A percentile compares a stretch with the other conserved stretches of the same genome.
phyloP scores from a whole-genome alignment of 164 flowering plant genomes.

The Euptelea pleiosperma region DNA sequence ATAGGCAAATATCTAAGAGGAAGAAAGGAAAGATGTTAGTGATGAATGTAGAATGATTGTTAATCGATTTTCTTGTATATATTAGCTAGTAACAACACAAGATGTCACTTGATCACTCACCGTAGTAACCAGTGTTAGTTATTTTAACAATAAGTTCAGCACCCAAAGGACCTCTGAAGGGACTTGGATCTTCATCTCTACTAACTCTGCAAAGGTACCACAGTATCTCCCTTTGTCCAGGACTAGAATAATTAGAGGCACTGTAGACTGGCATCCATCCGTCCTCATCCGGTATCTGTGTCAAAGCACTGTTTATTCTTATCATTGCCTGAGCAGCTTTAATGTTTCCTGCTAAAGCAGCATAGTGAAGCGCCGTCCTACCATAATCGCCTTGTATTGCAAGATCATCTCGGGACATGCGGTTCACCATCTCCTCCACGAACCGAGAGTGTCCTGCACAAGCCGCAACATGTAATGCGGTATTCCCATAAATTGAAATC shows the following conservation, averaged over 20 bases:
- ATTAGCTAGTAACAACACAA: too few species aligned
- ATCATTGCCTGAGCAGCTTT: slow-evolving; percentile 6
- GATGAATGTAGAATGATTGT: too few species aligned
- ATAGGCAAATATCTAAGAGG: too few species aligned
- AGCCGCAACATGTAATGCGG: slow-evolving; percentile 13
- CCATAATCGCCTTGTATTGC: not conserved
- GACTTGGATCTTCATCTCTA: not conserved
- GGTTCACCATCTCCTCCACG: slow-evolving; percentile 5
- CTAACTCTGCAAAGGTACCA: not conserved
- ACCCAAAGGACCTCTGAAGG: not conserved
- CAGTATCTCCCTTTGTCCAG: not conserved
- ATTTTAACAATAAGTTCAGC: not conserved
- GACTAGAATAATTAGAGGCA: not conserved
- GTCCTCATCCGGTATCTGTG: not conserved
- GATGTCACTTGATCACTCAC: too few species aligned
- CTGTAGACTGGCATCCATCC: not conserved
- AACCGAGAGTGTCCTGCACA: slow-evolving; percentile 1
- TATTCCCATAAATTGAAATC: slow-evolving; percentile 7
- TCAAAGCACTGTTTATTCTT: slow-evolving; percentile 3
- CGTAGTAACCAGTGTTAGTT: slow-evolving; percentile 2
- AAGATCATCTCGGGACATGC: slow-evolving; percentile 4
- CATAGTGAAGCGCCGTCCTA: slow-evolving; percentile 16
- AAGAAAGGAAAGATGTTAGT: too few species aligned
- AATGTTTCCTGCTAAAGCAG: slow-evolving; percentile 10
- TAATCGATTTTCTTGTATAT: too few species aligned